A percentile compares a stretch with the other conserved stretches of the same genome.
phyloP scores from a whole-genome alignment of 305 asterid genomes.

The Fraxinus latifolia region DNA sequence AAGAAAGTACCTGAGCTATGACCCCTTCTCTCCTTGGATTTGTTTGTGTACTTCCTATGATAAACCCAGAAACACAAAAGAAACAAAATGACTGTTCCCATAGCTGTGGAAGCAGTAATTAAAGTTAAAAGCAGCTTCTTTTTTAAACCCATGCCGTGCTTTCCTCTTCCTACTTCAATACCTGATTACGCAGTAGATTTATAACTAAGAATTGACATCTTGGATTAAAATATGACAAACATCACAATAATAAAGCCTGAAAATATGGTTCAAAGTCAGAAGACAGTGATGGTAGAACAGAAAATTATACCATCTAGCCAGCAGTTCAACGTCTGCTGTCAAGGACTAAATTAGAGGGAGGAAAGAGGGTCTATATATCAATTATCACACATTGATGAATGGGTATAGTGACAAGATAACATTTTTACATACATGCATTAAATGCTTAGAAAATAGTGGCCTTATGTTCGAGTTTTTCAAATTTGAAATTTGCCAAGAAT shows the following conservation, averaged over 20 bases:
- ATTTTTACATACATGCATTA: constrained; percentile 7
- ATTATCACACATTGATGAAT: not conserved
- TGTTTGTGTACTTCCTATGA: constrained; percentile 32
- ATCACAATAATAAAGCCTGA: not conserved
- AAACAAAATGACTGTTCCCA: constrained; percentile 34
- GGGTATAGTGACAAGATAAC: not conserved
- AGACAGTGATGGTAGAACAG: not conserved
- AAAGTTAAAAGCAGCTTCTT: constrained; percentile 40
- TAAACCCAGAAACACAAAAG: constrained; percentile 37
- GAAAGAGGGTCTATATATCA: not conserved
- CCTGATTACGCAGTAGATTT: constrained; percentile 24
- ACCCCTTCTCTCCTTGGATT: constrained; percentile 23
- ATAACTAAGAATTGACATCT: constrained; percentile 4
- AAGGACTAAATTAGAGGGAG: not conserved
- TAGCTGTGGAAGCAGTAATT: constrained; percentile 38
- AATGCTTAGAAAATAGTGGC: constrained; percentile 22
- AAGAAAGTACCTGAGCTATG: constrained; percentile 31
- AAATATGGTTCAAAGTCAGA: not conserved
- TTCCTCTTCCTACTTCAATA: constrained; percentile 24
- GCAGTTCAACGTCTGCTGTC: not conserved
- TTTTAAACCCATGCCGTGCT: constrained; percentile 31
- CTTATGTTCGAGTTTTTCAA: not conserved
- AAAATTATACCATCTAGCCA: not conserved
- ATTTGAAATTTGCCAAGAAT: constrained; percentile 7
- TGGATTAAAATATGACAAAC: not conserved